Conservation (phyloP, 805 yeast genomes). For the Henningerozyma blattae region DNA sequence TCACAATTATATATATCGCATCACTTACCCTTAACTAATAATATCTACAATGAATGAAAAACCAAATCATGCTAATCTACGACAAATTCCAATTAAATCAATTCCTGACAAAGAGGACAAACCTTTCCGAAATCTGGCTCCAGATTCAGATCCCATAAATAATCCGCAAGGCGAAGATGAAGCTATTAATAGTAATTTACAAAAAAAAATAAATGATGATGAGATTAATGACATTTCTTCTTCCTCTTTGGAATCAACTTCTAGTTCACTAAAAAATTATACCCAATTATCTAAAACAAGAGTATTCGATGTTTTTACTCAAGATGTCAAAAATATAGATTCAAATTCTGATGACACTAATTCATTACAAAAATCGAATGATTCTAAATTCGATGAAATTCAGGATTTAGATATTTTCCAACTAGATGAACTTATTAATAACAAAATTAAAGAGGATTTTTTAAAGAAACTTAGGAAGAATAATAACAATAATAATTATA, state of each 20-base stretch:
- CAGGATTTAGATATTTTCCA: background rate
- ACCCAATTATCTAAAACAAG: background rate
- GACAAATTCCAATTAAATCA: no score
- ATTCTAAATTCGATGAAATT: background rate
- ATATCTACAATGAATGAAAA: no score
- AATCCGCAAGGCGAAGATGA: background rate
- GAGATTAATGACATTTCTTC: background rate
- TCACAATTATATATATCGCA: no score
- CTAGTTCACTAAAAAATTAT: background rate
- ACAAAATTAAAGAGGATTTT: background rate
- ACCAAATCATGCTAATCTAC: no score
- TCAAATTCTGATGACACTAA: background rate
- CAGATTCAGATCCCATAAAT: background rate
- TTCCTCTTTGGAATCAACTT: background rate
- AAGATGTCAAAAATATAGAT: background rate
- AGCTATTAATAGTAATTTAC: background rate
- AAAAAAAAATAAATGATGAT: background rate
- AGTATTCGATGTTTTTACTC: slow-evolving; percentile 1
- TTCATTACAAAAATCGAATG: background rate
- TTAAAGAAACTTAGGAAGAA: background rate
- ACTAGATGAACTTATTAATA: background rate
- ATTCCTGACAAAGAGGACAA: no score
- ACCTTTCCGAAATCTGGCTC: no score
- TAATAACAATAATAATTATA: background rate
- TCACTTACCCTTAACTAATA: no score